Base-by-base conservation (phyloP, 75 land plant genomes). In the Cunninghamia lanceolata region DNA sequence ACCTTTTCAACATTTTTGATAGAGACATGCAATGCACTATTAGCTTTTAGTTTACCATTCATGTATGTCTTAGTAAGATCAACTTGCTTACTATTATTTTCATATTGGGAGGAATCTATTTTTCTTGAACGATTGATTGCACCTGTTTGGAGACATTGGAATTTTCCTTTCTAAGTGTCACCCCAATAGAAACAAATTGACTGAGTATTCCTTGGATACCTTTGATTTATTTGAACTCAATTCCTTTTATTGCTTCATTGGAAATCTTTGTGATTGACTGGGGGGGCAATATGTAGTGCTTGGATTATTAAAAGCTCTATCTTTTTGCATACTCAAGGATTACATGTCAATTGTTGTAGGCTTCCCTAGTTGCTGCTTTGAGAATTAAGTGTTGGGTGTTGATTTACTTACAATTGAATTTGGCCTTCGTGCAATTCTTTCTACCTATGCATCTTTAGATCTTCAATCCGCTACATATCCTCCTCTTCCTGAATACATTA, bases 401-500 rank as follows among this genome's bases (percentile, higher is more conserved):
- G 91, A 86, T 42, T 90, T 85, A 75, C 82, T 80, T 14, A 84
- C 52, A 38, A 15, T 85, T 35, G 88, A 70, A 87, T 76, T 82
- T 28, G 89, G 75, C 73, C 95, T 89, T 40, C 92, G 94, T 56
- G 94, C 92, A 82, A 95, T 95, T 87, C 98, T 90, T 87, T 92
- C 82, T 92, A 94, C 46, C 94, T 90, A 80, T 94, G 93, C 73
- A 66, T 53, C 85, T 93, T 91, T 42, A 96, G 74, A 36, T 94
- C 93, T 89, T 93, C 95, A 35, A 94, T 59, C 83, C 96, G 85
- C 82, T 92, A 94, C 16, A 73, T 50, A 81, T 92, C 90, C 84
- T 91, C 96, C 86, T 96, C 99, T 88, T 98, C 96, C 99, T 98
- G 89, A 85, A 86, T 39, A 35, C 43, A 66, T 25, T 28, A 77